Base-by-base conservation (phyloP, 495 filamentous ascomycete species). In the Cladorrhinum samala region DNA sequence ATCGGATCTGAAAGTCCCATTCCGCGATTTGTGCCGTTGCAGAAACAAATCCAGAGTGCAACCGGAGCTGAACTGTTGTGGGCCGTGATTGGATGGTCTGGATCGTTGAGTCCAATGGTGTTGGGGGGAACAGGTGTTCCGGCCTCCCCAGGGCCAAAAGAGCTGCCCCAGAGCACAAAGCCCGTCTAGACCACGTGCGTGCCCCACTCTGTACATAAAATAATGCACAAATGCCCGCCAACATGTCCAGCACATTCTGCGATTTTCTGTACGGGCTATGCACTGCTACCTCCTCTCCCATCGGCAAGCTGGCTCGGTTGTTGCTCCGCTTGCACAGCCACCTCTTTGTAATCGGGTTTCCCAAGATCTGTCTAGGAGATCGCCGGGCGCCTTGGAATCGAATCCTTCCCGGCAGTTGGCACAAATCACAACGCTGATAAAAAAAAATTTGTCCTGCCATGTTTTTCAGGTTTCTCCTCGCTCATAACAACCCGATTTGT, bases 1-100 rank as follows among this genome's bases (percentile, higher is more conserved):
- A 47, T 47, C 45, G 42, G 42, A 45, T 45, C 20, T 16, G 18
- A 45, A 19, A 45, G 20, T 13, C 42, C 24, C 42, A 1, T 45
- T 13, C 20, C n/a, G n/a, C n/a, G n/a, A 33, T 33, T 5, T 33
- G 5, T 33, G 27, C 27, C 27, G 27, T 33, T 33, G 27, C 11
- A 6, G 25, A n/a, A 24, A 20, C 45, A 4, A 24, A n/a, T 33
- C 19, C 45, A 47, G 24, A 47, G 45, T 19, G 20, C 42, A 45
- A 45, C 9, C 42, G 8, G 14, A 47, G 45, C 45, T 33, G 45
- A 47, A 47, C 30, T 47, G 21, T 17, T 27, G 45, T 47, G 45
- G 43, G 43, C 43, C 43, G 39, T 41, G 7, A 4, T 17, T 13
- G 8, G 18, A 21, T 46, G 14, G 45, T 33, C 23, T 47, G 19